A percentile compares a stretch with the other conserved stretches of the same genome.
phyloP scores from a whole-genome alignment of 495 filamentous ascomycete genomes.

The Zalerion maritima region DNA sequence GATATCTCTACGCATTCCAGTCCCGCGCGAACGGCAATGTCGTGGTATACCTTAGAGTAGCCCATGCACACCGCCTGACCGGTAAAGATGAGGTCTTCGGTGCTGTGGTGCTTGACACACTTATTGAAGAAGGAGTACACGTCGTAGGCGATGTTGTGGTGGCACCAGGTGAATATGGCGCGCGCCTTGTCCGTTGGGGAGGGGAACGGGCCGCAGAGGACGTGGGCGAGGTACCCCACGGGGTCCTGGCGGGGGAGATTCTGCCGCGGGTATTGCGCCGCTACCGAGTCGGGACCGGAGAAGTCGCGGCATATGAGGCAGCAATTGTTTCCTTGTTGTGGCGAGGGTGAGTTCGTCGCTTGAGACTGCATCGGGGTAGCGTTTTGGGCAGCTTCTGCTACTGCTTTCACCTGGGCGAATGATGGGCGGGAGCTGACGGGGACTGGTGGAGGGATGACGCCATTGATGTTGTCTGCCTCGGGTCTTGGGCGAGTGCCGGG shows the following conservation, averaged over 20 bases:
- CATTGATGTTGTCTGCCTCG: constrained; percentile 7
- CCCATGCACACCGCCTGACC: constrained; percentile 85
- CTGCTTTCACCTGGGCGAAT: constrained; percentile 25
- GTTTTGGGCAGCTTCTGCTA: too few relatives aligned
- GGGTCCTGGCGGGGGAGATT: constrained; percentile 49
- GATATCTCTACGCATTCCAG: constrained; percentile 53
- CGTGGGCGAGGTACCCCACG: constrained; percentile 54
- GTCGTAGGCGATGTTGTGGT: constrained; percentile 87
- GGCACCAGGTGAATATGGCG: constrained; percentile 85
- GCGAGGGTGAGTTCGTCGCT: constrained; percentile 12
- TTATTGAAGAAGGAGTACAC: constrained; percentile 58
- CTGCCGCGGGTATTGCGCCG: constrained; percentile 57
- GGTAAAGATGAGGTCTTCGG: constrained; percentile 46
- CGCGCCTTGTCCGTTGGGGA: constrained; percentile 81
- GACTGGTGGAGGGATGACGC: constrained; percentile 28
- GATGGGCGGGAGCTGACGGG: constrained; percentile 30
- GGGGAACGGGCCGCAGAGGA: constrained; percentile 64
- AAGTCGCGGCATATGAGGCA: constrained; percentile 85
- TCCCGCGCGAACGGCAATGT: constrained; percentile 58
- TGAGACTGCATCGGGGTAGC: constrained; percentile 15
- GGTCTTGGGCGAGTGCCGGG: constrained; percentile 1
- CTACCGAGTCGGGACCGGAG: constrained; percentile 62
- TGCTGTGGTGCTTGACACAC: constrained; percentile 44
- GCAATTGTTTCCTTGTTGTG: constrained; percentile 8
- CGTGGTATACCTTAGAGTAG: constrained; percentile 70